These are phyloP conservation scores for Pythium sukuiense DNA, from an alignment of 352 stramenopile genomes.

Conservation along the genomic window DNA sequence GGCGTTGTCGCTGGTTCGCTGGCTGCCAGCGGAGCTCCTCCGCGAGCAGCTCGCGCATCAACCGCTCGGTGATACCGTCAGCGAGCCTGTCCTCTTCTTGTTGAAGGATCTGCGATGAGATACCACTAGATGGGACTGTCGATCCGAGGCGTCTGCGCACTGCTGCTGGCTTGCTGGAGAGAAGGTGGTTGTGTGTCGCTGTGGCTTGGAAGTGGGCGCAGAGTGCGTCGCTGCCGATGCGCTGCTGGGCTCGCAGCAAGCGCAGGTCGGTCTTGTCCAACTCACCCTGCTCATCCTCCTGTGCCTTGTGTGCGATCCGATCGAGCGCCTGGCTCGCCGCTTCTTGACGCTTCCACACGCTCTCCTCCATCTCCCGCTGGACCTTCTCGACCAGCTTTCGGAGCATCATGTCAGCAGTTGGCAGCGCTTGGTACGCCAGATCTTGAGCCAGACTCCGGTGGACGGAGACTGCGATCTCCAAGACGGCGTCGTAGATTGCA, in stretches of 20 bases:
- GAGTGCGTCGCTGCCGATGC: background rate
- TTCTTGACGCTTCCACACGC: slow-evolving; percentile 10
- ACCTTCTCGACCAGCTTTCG: slow-evolving; percentile 10
- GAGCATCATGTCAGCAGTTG: background rate
- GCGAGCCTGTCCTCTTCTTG: slow-evolving; percentile 14
- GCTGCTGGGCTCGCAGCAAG: slow-evolving; percentile 20
- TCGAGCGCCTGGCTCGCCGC: slow-evolving; percentile 5
- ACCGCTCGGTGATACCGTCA: slow-evolving; percentile 22
- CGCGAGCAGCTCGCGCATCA: slow-evolving; percentile 22
- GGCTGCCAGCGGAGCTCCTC: background rate
- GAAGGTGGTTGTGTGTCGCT: background rate
- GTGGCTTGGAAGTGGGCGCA: slow-evolving; percentile 2
- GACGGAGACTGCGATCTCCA: slow-evolving; percentile 1
- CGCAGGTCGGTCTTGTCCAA: slow-evolving; percentile 20
- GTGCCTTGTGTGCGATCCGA: slow-evolving; percentile 12
- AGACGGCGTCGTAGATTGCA: slow-evolving; percentile 17
- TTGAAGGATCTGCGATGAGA: slow-evolving; percentile 17
- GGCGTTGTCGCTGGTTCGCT: background rate
- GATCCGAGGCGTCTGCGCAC: background rate
- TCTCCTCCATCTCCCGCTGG: slow-evolving; percentile 11
- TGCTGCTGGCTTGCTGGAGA: background rate
- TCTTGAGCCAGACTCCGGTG: background rate
- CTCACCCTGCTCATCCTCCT: slow-evolving; percentile 24
- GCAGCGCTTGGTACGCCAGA: background rate
- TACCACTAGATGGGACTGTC: background rate